phyloP scores from a whole-genome alignment of 164 flowering plant genomes.

The Malania oleifera region DNA sequence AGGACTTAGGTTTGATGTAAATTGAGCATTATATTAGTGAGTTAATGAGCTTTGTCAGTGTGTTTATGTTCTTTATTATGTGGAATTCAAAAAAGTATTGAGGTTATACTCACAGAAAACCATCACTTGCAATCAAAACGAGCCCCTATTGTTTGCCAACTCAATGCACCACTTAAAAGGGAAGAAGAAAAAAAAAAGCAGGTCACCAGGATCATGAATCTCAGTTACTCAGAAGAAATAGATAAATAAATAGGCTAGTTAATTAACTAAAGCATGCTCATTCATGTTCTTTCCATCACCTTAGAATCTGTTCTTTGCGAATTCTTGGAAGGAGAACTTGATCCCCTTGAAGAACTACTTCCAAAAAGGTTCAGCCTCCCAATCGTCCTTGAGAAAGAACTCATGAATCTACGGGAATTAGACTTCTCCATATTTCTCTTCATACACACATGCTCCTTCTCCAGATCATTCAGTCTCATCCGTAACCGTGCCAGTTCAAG shows the following conservation, averaged over 20 bases:
- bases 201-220: slow-evolving; percentile 5
- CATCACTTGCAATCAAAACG: slow-evolving; percentile 12
- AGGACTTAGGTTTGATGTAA: no score
- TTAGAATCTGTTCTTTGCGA: slow-evolving; percentile 68
- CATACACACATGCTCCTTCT: slow-evolving; percentile 91
- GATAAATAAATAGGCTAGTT: background rate
- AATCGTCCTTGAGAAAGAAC: slow-evolving; percentile 69
- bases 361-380: slow-evolving; percentile 62
- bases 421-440: slow-evolving; percentile 77
- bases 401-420: slow-evolving; percentile 61
- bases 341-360: slow-evolving; percentile 69
- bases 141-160: slow-evolving; percentile 8
- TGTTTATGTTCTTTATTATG: no score
- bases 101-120: slow-evolving; percentile 11
- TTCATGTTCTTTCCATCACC: slow-evolving; percentile 47
- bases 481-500: slow-evolving; percentile 83
- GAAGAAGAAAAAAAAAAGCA: background rate
- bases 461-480: slow-evolving; percentile 88
- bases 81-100: background rate
- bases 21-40: no score
- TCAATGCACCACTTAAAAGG: slow-evolving; percentile 19
- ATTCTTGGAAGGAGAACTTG: slow-evolving; percentile 74
- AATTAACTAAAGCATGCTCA: slow-evolving; percentile 24
- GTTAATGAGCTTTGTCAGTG: no score
- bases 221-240: slow-evolving; percentile 3